These are phyloP conservation scores for Lactuca sativa DNA, from an alignment of 129 eudicot genomes.

Conservation along the genomic window DNA sequence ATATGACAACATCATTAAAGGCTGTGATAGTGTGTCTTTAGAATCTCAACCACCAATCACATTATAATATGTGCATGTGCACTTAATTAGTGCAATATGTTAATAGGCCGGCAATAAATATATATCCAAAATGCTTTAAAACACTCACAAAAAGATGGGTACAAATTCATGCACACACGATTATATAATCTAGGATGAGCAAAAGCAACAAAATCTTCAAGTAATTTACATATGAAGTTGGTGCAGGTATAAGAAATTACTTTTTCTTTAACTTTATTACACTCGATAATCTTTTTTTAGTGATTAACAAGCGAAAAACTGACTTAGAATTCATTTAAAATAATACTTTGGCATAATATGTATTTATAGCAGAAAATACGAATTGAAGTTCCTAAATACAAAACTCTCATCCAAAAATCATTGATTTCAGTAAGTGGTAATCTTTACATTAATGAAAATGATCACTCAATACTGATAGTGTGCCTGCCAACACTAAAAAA, in stretches of 20 bases:
- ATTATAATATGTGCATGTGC: conserved; percentile 28
- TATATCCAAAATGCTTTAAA: conserved; percentile 14
- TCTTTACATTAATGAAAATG: not conserved
- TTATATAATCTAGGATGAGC: conserved; percentile 9
- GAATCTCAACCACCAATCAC: conserved; percentile 28
- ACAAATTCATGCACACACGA: conserved; percentile 25
- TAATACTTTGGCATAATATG: no score
- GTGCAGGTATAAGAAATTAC: not conserved
- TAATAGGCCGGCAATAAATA: conserved; percentile 22
- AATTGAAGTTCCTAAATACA: no score
- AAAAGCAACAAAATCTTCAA: conserved; percentile 32
- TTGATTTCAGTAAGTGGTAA: not conserved
- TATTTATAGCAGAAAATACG: no score
- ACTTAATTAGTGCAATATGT: conserved; percentile 16
- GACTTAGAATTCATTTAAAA: no score
- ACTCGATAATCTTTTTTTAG: not conserved
- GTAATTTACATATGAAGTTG: conserved; percentile 6
- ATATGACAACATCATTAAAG: conserved; percentile 13
- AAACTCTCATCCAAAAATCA: no score
- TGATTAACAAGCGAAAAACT: not conserved
- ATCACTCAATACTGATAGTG: conserved; percentile 22
- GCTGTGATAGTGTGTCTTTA: conserved; percentile 18
- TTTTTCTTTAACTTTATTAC: not conserved
- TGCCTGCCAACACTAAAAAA: conserved; percentile 21
- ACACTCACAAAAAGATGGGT: conserved; percentile 23